Percentiles rank a stretch among this genome's conserved stretches.
Evolutionary conservation across 352 stramenopile genomes (phyloP).

Genomic region (Thalassiosira hispida): DNA sequence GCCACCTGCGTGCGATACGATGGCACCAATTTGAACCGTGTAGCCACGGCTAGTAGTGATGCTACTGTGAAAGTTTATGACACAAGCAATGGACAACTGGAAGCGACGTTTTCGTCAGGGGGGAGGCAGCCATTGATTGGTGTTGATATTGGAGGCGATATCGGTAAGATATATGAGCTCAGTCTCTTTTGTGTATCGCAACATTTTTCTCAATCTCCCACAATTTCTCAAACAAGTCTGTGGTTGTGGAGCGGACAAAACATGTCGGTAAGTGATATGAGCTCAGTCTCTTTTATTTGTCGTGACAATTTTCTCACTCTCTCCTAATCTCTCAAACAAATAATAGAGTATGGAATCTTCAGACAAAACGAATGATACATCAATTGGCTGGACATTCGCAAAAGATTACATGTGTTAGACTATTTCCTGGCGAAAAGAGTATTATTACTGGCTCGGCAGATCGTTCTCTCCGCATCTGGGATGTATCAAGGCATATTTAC

Average conservation of each 20-base stretch:
- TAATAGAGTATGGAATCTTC: slow-evolving; percentile 75
- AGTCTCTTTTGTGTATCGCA: neutral
- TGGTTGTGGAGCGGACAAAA: slow-evolving; percentile 79
- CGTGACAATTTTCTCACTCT: neutral
- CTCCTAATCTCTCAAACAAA: neutral
- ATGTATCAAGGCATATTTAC: slow-evolving; percentile 83
- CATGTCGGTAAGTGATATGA: slow-evolving; percentile 38
- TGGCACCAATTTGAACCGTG: slow-evolving; percentile 60
- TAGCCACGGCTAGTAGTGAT: slow-evolving; percentile 74
- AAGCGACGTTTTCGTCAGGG: slow-evolving; percentile 63
- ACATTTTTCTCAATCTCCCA: neutral
- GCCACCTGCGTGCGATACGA: slow-evolving; percentile 75
- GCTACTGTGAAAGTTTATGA: slow-evolving; percentile 80
- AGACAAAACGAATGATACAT: slow-evolving; percentile 81
- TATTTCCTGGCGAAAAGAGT: slow-evolving; percentile 68
- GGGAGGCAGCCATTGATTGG: slow-evolving; percentile 64
- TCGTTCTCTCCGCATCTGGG: slow-evolving; percentile 81
- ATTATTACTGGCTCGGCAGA: slow-evolving; percentile 79
- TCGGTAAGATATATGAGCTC: slow-evolving; percentile 16
- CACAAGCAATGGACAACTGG: slow-evolving; percentile 64
- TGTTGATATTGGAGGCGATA: slow-evolving; percentile 73
- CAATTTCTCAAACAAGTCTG: slow-evolving; percentile 35
- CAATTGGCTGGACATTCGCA: slow-evolving; percentile 81
- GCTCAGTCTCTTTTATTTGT: neutral
- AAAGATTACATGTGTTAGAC: slow-evolving; percentile 79